Conservation (phyloP, 2,329 filamentous ascomycete species). For the Cryphonectria nitschkei region DNA sequence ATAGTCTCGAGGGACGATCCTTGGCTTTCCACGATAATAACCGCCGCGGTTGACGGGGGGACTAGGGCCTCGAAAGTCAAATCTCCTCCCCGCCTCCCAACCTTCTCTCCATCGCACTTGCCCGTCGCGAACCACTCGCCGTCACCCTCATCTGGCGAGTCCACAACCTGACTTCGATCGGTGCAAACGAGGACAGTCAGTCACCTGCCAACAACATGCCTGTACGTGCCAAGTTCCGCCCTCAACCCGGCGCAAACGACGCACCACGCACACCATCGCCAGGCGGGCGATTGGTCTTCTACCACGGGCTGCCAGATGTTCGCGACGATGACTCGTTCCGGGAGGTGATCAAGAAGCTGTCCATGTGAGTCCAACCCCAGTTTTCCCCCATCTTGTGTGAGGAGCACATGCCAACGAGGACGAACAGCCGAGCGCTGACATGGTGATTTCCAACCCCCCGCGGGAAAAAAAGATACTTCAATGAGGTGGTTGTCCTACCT, state of each 20-base stretch:
- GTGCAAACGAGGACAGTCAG: not conserved
- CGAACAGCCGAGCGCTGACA: not conserved
- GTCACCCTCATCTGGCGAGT: not conserved
- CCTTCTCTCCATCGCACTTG: not conserved
- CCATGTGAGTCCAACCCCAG: constrained; percentile 49
- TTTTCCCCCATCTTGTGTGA: not conserved
- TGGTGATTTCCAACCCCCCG: no score
- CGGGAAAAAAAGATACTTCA: constrained; percentile 56
- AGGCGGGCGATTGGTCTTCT: constrained; percentile 34
- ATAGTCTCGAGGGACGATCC: constrained; percentile 4
- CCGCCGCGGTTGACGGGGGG: not conserved
- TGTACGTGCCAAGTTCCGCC: constrained; percentile 47
- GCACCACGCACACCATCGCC: constrained; percentile 43
- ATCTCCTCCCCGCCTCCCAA: not conserved
- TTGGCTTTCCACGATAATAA: constrained; percentile 1
- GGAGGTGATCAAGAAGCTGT: constrained; percentile 68
- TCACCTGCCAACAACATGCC: constrained; percentile 34
- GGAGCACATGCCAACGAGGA: not conserved
- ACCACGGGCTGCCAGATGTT: constrained; percentile 56
- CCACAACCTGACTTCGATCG: not conserved
- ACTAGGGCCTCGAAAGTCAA: not conserved
- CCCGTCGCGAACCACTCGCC: no score
- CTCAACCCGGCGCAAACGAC: constrained; percentile 35
- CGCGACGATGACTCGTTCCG: constrained; percentile 63
- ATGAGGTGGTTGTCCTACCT: constrained; percentile 64